Evolutionary conservation across 2,329 filamentous ascomycete species (phyloP).

Genomic region (Acrodontium crateriforme): DNA sequence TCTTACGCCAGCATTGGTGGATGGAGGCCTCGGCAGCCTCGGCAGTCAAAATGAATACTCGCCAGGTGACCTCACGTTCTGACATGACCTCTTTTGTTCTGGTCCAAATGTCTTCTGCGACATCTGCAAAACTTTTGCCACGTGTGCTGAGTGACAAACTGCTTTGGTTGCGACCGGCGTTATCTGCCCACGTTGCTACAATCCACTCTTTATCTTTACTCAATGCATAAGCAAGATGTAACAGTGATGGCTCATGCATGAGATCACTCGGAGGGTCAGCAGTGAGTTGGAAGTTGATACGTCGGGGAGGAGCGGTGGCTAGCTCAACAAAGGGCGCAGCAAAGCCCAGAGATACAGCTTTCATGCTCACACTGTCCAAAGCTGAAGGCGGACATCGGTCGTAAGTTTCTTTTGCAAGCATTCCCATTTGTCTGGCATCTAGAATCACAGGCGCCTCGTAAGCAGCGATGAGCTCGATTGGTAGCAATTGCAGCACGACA

Average conservation of each 20-base stretch:
- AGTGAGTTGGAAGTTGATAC: slow-evolving; percentile 61
- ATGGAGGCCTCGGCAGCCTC: slow-evolving; percentile 6
- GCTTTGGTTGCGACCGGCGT: slow-evolving; percentile 57
- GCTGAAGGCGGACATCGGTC: slow-evolving; percentile 48
- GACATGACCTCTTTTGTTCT: slow-evolving; percentile 58
- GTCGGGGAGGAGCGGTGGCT: slow-evolving; percentile 54
- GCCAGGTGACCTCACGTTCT: slow-evolving; percentile 59
- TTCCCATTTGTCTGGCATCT: slow-evolving; percentile 44
- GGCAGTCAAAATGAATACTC: slow-evolving; percentile 49
- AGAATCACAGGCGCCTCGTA: slow-evolving; percentile 49
- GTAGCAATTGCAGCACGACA: slow-evolving; percentile 64
- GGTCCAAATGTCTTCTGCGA: slow-evolving; percentile 66
- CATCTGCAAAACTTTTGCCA: slow-evolving; percentile 47
- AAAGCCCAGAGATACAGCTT: slow-evolving; percentile 30
- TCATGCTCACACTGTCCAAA: slow-evolving; percentile 15
- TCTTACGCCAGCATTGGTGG: slow-evolving; percentile 12
- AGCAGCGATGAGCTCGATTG: slow-evolving; percentile 53
- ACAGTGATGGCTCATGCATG: slow-evolving; percentile 62
- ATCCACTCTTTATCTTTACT: slow-evolving; percentile 68
- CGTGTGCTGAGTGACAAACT: slow-evolving; percentile 58
- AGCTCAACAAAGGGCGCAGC: slow-evolving; percentile 60
- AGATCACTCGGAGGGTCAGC: slow-evolving; percentile 56
- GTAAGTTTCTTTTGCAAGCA: slow-evolving; percentile 61
- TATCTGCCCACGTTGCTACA: slow-evolving; percentile 69
- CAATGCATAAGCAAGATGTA: slow-evolving; percentile 67